phyloP scores from a whole-genome alignment of 139 green algal genomes.

The Cymbomonas tetramitiformis region DNA sequence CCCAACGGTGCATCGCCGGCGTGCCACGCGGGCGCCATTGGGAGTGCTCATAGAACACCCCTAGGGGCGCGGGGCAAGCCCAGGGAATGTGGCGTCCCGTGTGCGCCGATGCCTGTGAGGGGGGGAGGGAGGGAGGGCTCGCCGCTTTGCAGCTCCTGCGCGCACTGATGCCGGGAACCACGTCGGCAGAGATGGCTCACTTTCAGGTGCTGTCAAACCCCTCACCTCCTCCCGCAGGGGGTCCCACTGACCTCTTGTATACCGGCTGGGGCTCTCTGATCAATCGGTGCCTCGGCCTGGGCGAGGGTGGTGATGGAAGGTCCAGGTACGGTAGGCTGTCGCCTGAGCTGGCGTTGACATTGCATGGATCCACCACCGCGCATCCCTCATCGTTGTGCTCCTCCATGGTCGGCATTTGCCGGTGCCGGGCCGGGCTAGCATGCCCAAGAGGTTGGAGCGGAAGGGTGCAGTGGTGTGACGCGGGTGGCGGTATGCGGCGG shows the following conservation, averaged over 20 bases:
- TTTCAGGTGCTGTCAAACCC: constrained; percentile 28
- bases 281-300: constrained; percentile 4
- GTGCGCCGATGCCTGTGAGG: too few species aligned
- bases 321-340: too few species aligned
- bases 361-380: too few species aligned
- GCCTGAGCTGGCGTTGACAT: too few species aligned
- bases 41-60: too few species aligned
- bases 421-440: constrained; percentile 16
- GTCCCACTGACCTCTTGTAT: constrained; percentile 8
- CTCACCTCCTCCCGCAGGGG: constrained; percentile 3
- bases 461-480: constrained; percentile 10
- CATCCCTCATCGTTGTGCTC: constrained; percentile 12
- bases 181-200: constrained; percentile 20
- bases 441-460: constrained; percentile 9
- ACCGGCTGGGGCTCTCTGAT: too few species aligned
- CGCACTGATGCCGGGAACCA: constrained; percentile 23
- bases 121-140: too few species aligned
- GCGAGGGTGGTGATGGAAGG: not conserved
- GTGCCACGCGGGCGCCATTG: too few species aligned
- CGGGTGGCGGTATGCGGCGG: not conserved
- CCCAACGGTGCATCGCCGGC: too few species aligned
- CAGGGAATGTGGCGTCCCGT: too few species aligned
- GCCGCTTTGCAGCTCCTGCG: too few species aligned
- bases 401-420: constrained; percentile 21
- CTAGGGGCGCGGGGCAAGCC: too few species aligned